phyloP scores from a whole-genome alignment of 495 filamentous ascomycete genomes.

The Xylaria castorea region DNA sequence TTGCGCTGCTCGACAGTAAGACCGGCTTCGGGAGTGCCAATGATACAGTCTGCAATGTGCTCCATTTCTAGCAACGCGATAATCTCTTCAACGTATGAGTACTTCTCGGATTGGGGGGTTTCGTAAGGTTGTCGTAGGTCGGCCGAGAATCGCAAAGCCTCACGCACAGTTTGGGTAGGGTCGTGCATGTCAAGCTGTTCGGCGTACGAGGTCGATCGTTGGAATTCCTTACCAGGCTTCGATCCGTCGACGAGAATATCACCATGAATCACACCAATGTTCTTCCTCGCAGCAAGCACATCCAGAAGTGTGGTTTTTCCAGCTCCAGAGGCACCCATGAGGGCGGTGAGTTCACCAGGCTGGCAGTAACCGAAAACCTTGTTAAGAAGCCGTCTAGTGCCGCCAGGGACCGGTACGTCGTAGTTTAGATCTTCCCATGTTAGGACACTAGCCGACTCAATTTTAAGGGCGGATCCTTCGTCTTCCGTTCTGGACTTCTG shows the following conservation, averaged over 20 bases:
- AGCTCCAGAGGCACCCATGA: constrained; percentile 88
- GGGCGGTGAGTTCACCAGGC: constrained; percentile 77
- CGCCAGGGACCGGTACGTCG: constrained; percentile 73
- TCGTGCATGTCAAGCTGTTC: constrained; percentile 88
- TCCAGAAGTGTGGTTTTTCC: constrained; percentile 87
- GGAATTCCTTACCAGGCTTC: constrained; percentile 71
- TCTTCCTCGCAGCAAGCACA: constrained; percentile 77
- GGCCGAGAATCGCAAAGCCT: constrained; percentile 85
- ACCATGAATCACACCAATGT: constrained; percentile 76
- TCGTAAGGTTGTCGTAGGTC: constrained; percentile 78
- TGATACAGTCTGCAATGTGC: constrained; percentile 82
- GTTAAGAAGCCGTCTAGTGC: constrained; percentile 71
- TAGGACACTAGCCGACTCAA: constrained; percentile 72
- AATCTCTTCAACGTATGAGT: constrained; percentile 83
- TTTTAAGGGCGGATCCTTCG: constrained; percentile 62
- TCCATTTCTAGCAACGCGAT: constrained; percentile 83
- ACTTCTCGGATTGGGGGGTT: constrained; percentile 73
- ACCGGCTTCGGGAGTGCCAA: constrained; percentile 77
- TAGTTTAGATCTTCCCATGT: constrained; percentile 84
- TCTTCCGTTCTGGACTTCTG: constrained; percentile 58
- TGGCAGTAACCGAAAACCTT: constrained; percentile 79
- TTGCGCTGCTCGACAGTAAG: constrained; percentile 91
- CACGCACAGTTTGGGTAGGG: constrained; percentile 76
- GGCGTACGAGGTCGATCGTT: constrained; percentile 78
- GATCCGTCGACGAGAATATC: constrained; percentile 77